Percentiles rank a stretch among this genome's conserved stretches.
Evolutionary conservation across 371 early-diverging fungal species (phyloP).

Genomic region (Mucor ambiguus): DNA sequence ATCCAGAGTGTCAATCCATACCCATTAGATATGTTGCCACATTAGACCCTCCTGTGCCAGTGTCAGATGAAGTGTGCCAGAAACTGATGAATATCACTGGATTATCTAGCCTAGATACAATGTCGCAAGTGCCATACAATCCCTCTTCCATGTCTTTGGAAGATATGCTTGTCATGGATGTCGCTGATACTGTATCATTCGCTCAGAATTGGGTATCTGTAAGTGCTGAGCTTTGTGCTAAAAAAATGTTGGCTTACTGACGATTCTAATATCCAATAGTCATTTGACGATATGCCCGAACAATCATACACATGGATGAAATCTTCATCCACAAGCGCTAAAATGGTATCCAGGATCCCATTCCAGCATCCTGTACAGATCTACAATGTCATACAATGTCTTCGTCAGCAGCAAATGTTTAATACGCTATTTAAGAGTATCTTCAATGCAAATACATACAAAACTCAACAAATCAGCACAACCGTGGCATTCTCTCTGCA

Average conservation of each 20-base stretch:
- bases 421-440: slow-evolving; percentile 57
- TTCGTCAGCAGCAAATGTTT: slow-evolving; percentile 62
- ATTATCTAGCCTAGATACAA: slow-evolving; percentile 11
- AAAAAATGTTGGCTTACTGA: background rate
- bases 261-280: slow-evolving; percentile 1
- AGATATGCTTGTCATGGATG: slow-evolving; percentile 29
- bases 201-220: slow-evolving; percentile 8
- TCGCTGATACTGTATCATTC: background rate
- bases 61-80: slow-evolving; percentile 34
- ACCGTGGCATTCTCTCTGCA: slow-evolving; percentile 31
- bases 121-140: background rate
- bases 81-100: slow-evolving; percentile 37
- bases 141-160: slow-evolving; percentile 24
- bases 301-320: slow-evolving; percentile 41
- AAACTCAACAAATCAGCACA: background rate
- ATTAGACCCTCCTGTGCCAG: slow-evolving; percentile 43
- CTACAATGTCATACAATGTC: slow-evolving; percentile 46
- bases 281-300: slow-evolving; percentile 22
- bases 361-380: slow-evolving; percentile 60
- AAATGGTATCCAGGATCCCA: slow-evolving; percentile 52
- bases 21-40: slow-evolving; percentile 47
- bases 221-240: background rate
- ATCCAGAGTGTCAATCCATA: slow-evolving; percentile 26
- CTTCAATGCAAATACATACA: slow-evolving; percentile 34
- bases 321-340: slow-evolving; percentile 30